phyloP scores from a whole-genome alignment of 441 rosid species.

The Adansonia gregorii region DNA sequence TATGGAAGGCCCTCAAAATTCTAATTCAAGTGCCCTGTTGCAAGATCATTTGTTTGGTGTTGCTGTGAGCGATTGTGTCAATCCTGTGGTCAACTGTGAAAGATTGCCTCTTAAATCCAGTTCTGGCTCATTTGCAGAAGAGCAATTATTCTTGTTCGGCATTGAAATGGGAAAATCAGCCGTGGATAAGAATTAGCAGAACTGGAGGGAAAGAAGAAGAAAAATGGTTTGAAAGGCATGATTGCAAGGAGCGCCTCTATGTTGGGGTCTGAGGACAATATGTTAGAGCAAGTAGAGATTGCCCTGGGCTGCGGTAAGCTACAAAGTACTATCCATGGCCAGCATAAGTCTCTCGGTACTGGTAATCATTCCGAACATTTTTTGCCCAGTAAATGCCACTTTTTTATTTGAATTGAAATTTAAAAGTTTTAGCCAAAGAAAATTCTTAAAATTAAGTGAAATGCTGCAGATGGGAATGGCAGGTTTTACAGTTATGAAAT shows the following conservation, averaged over 20 bases:
- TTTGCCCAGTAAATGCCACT: neutral
- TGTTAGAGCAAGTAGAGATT: conserved; percentile 30
- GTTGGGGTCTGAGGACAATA: conserved; percentile 34
- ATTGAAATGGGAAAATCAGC: conserved; percentile 29
- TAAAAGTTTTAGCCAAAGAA: neutral
- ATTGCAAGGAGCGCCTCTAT: conserved; percentile 27
- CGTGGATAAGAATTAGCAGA: conserved; percentile 28
- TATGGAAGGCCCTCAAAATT: conserved; percentile 28
- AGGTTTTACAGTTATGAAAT: conserved; percentile 31
- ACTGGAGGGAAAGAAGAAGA: conserved; percentile 27
- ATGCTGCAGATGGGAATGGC: conserved; percentile 40
- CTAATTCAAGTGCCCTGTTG: too few relatives aligned
- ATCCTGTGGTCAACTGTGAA: conserved; percentile 25
- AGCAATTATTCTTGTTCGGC: conserved; percentile 30
- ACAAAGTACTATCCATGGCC: conserved; percentile 30
- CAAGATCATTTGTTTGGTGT: conserved; percentile 26
- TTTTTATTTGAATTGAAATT: conserved; percentile 10
- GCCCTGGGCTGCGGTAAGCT: conserved; percentile 28
- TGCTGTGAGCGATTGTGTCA: conserved; percentile 11
- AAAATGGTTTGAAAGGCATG: conserved; percentile 18
- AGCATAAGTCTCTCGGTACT: conserved; percentile 28
- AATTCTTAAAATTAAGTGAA: neutral
- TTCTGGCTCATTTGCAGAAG: conserved; percentile 30
- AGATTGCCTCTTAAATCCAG: conserved; percentile 29
- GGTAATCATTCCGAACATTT: conserved; percentile 18